Evolutionary conservation across 805 yeast genomes (phyloP), one percentile per base, ranked within the genome.

Genomic region (Wickerhamomyces queroliae): DNA sequence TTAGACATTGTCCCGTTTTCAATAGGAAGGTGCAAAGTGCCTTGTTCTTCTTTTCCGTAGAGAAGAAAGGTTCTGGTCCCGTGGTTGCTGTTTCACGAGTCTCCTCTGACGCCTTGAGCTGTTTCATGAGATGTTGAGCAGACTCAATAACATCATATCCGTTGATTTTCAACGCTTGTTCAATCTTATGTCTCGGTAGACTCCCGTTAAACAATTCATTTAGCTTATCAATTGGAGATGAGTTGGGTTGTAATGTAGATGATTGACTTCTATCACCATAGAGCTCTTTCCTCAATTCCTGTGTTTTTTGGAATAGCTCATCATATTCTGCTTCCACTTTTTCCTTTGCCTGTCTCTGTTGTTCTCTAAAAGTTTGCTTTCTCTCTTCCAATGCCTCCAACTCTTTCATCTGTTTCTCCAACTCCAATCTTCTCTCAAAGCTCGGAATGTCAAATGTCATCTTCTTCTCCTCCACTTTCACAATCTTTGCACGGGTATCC

Each of bases 21-120:
- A 68, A 46, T 40, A 61, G 63, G 43, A 63, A 72, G n/a, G 68
- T 57, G 43, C 75, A 69, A 38, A 67, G 49, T 9, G 56, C 54
- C 13, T 58, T 56, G 31, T 35, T 29, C 16, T 36, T 36, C 12
- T 38, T 41, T 2, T 43, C 44, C 2, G 37, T 37, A 22, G 38
- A 41, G 11, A 45, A 45, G 24, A 44, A 43, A 2, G 28, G 23
- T 18, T 26, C 9, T 1, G 15, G 5, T 4, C 23, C 13, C 7
- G 25, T 8, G 6, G 23, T 1, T 7, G 23, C 16, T 20, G 28
- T 3, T 24, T 33, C 5, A 26, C 11, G 10, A 3, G 21, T 18
- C n/a, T 12, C 30, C 16, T 21, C 23, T 15, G 31, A 8, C 5
- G 31, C 12, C 32, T 53, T 56, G 21, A 55, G 28, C 28, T 52